phyloP scores from a whole-genome alignment of 2,329 filamentous ascomycete species.

The Xylaria sp. region DNA sequence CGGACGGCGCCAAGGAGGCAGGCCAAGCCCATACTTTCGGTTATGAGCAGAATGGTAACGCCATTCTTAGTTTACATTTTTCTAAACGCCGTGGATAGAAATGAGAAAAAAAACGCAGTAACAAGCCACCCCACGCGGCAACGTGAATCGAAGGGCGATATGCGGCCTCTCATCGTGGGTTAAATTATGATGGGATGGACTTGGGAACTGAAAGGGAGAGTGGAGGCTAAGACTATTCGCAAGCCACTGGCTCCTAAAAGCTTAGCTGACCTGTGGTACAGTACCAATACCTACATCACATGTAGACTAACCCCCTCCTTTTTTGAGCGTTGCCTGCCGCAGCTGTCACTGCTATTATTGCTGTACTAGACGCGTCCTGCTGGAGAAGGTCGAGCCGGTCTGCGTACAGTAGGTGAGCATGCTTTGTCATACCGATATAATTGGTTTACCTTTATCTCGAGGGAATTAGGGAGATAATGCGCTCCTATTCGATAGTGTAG shows the following conservation, averaged over 20 bases:
- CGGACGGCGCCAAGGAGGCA: conserved; percentile 7
- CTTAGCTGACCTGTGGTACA: conserved; percentile 17
- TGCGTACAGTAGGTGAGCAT: background rate
- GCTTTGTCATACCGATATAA: background rate
- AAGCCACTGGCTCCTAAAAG: conserved; percentile 19
- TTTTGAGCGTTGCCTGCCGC: conserved; percentile 15
- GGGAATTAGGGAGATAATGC: background rate
- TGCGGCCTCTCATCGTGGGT: background rate
- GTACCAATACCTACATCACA: conserved; percentile 1
- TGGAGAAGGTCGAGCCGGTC: background rate
- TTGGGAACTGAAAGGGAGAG: conserved; percentile 1
- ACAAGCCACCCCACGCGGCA: conserved; percentile 27
- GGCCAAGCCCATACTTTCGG: background rate
- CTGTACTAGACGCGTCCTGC: background rate
- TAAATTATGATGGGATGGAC: conserved; percentile 5
- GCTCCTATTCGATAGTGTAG: background rate
- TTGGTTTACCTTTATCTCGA: background rate
- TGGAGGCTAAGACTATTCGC: conserved; percentile 16
- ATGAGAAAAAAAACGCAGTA: background rate
- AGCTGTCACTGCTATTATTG: background rate
- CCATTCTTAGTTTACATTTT: background rate
- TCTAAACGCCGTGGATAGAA: background rate
- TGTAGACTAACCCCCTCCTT: background rate
- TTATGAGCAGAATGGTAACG: background rate
- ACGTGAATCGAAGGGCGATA: conserved; percentile 2